Evolutionary conservation across 2,329 filamentous ascomycete species (phyloP), one percentile per base, ranked within the genome.

Genomic region (Gaeumannomyces tritici): DNA sequence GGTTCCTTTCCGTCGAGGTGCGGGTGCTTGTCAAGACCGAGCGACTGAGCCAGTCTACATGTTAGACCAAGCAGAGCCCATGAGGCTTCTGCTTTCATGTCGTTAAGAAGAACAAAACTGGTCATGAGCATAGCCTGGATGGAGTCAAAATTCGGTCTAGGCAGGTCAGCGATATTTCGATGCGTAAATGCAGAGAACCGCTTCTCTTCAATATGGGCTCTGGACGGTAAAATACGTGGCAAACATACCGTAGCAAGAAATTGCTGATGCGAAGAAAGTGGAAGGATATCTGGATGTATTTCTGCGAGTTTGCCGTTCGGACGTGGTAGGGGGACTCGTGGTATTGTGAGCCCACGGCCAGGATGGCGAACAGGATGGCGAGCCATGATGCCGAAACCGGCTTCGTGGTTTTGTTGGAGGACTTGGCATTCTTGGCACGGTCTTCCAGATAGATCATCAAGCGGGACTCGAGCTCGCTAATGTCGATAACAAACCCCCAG

Each of bases 81-180:
- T 0, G 85, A 87, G 0, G 84, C 85, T 68, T 88, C 85, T 1
- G 85, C 85, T 68, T 88, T 88, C 85, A 88, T 88, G 64, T 88
- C 85, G 66, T 88, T 88, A 29, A 87, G 74, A 2, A 88, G 75
- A 2, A 86, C 84, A 65, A 88, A 87, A 33, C 83, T 81, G 4
- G 83, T 84, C 56, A 88, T 78, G 1, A 88, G 74, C 55, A 88
- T 73, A 1, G 85, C 85, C 69, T 88, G 85, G 29, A 88, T 84
- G 5, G 84, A 86, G 69, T 88, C 85, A 54, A 88, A 79, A 0
- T 86, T 87, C 2, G 85, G 85, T 35, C 82, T 83, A 62, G 5
- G 15, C 2, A 35, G 29, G 27, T 51, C n/a, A 51, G 7, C 29
- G 55, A 18, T 2, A 26, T 1, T 59, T 62, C 33, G 26, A 26